These are phyloP conservation scores for Rhizoctonia solani DNA, from an alignment of 1,284 basidiomycete species.

Conservation along the genomic window DNA sequence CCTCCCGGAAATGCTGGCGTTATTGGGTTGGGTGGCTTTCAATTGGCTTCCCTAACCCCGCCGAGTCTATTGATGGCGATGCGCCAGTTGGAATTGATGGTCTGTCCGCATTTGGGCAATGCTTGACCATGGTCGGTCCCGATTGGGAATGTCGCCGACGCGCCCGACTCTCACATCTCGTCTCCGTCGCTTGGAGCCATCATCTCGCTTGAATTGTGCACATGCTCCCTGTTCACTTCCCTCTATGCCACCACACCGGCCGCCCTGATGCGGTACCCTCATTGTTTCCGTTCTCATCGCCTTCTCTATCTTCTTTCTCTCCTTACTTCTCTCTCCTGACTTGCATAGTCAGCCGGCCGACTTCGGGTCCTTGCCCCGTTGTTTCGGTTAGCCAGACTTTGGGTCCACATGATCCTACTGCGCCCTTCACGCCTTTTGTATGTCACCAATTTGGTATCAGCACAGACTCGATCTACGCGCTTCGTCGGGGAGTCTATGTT, in stretches of 20 bases:
- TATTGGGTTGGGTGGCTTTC: background rate
- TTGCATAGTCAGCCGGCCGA: background rate
- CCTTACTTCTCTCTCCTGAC: constrained; percentile 23
- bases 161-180: constrained; percentile 27
- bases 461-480: constrained; percentile 6
- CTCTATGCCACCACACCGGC: constrained; percentile 26
- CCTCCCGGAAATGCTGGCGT: too few species aligned
- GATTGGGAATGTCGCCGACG: constrained; percentile 21
- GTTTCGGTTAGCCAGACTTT: constrained; percentile 6
- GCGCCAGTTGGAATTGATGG: constrained; percentile 6
- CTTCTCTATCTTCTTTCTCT: constrained; percentile 18
- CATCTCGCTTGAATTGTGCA: constrained; percentile 31
- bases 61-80: constrained; percentile 29
- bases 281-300: constrained; percentile 1
- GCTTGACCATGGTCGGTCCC: background rate
- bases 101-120: background rate
- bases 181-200: constrained; percentile 30
- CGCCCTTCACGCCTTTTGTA: constrained; percentile 25
- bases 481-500: constrained; percentile 15
- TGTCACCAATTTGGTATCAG: constrained; percentile 24
- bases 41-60: constrained; percentile 25
- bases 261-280: constrained; percentile 22
- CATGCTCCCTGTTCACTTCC: constrained; percentile 9
- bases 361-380: constrained; percentile 10
- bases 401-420: constrained; percentile 31